Base-by-base conservation (phyloP, 768 basidiomycete genomes). In the Mrakia blollopis region DNA sequence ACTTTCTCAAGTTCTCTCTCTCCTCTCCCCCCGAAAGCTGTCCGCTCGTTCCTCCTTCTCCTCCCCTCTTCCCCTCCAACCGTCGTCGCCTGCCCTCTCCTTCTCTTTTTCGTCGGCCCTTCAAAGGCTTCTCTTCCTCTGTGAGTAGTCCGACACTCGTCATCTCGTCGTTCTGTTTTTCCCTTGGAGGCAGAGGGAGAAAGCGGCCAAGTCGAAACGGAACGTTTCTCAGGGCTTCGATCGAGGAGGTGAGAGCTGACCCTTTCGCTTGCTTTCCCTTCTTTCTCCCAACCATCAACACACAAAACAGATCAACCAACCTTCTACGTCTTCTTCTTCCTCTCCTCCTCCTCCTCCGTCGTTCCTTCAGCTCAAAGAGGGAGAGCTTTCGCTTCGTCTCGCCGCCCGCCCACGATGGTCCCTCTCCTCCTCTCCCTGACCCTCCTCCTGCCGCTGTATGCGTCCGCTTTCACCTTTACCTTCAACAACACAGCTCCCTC, bases 401-500 rank as follows among this genome's bases (percentile, higher is more conserved):
- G 39, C 11, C 11, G n/a, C 44, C 14, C 44, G 44, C 47, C 18
- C 10, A 21, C 3, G 16, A 50, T 50, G 47, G 18, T 50, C 47
- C 47, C 47, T 50, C 47, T 25, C 8, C 28, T 57, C n/a, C 13
- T 57, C 57, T 3, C 13, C 28, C 63, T 65, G 32, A 9, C 37
- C 32, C n/a, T 65, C 32, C 25, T 69, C 37, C n/a, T 47, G 2
- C 68, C 68, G 39, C 23, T 69, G 16, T 41, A 69, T 25, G 74
- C 69, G 10, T 68, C 57, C 7, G 75, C 75, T 23, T 76, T 76
- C 70, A 76, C 75, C 14, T 76, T 76, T 50, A 21, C 25, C n/a
- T 76, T 76, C 75, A 76, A 76, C 65, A 61, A 77, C 50, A 77
- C 76, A 11, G 25, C 9, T 32, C 47, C 76, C 14, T 30, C 60